phyloP scores from a whole-genome alignment of 305 asterid species.

The Striga hermonthica region DNA sequence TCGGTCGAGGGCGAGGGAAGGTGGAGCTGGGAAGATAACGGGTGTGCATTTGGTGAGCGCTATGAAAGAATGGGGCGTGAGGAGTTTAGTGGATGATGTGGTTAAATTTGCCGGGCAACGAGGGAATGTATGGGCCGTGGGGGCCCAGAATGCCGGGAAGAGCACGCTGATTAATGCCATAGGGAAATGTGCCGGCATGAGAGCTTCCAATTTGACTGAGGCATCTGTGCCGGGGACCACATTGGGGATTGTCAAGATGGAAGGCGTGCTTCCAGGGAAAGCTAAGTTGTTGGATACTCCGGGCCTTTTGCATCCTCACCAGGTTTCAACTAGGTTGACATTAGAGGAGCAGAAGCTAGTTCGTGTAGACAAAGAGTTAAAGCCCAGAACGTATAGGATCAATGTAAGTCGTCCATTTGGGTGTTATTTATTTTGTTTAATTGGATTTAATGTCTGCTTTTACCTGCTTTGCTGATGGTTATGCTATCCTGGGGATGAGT shows the following conservation, averaged over 20 bases:
- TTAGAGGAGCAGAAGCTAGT: constrained; percentile 64
- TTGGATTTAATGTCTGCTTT: no score
- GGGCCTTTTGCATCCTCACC: constrained; percentile 85
- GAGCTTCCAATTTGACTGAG: constrained; percentile 70
- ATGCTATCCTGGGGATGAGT: no score
- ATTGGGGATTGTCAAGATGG: constrained; percentile 79
- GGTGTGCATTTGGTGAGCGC: constrained; percentile 88
- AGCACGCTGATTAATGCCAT: constrained; percentile 75
- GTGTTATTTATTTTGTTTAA: no score
- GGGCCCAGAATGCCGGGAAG: constrained; percentile 93
- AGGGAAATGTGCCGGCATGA: constrained; percentile 59
- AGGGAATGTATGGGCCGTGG: constrained; percentile 92
- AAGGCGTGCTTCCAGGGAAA: constrained; percentile 85
- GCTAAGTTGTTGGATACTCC: constrained; percentile 89
- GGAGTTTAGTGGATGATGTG: constrained; percentile 73
- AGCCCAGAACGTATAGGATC: constrained; percentile 85
- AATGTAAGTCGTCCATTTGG: constrained; percentile 42
- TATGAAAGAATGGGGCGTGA: constrained; percentile 79
- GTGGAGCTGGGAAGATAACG: constrained; percentile 62
- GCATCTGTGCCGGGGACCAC: constrained; percentile 90
- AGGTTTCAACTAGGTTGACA: constrained; percentile 72
- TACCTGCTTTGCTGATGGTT: no score
- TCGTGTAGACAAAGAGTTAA: constrained; percentile 67
- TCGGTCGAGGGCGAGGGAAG: constrained; percentile 72
- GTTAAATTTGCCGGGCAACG: constrained; percentile 63